Conservation (phyloP, 2,329 filamentous ascomycete genomes). For the Parastagonospora avenae region DNA sequence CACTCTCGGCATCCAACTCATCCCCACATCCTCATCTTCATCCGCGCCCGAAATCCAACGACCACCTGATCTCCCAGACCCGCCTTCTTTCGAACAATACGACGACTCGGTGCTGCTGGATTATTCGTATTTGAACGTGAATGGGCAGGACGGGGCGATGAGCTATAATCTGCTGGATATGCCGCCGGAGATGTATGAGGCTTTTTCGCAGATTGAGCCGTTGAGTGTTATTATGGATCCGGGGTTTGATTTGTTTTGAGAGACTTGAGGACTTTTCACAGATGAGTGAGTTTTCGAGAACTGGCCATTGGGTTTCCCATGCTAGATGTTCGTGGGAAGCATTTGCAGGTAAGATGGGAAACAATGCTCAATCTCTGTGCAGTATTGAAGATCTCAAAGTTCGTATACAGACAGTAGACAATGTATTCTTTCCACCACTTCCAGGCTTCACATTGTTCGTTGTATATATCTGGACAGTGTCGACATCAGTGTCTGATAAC, state of each 20-base stretch:
- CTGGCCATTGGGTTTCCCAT: too few relatives aligned
- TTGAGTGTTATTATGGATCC: constrained; percentile 15
- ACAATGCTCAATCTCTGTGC: not conserved
- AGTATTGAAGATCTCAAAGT: not conserved
- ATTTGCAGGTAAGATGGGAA: too few relatives aligned
- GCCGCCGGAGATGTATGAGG: constrained; percentile 12
- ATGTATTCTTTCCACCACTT: too few relatives aligned
- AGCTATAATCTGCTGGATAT: constrained; percentile 14
- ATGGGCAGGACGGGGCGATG: constrained; percentile 3
- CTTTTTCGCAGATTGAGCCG: constrained; percentile 13
- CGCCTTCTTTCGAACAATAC: not conserved
- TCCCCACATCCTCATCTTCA: not conserved
- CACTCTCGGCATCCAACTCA: constrained; percentile 5
- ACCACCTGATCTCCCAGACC: not conserved
- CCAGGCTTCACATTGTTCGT: too few relatives aligned
- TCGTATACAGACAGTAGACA: too few relatives aligned
- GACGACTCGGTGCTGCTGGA: constrained; percentile 4
- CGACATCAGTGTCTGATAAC: too few relatives aligned
- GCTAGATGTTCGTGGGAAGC: too few relatives aligned
- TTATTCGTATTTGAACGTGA: constrained; percentile 3
- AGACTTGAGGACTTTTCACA: too few relatives aligned
- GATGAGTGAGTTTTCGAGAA: too few relatives aligned
- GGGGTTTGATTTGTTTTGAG: constrained; percentile 4
- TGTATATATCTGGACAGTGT: too few relatives aligned
- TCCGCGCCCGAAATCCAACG: not conserved